Percentiles rank a stretch among this genome's conserved stretches.
These are phyloP conservation scores for Lactarius akahatsu DNA, from an alignment of 768 basidiomycete species.

Conservation along the genomic window DNA sequence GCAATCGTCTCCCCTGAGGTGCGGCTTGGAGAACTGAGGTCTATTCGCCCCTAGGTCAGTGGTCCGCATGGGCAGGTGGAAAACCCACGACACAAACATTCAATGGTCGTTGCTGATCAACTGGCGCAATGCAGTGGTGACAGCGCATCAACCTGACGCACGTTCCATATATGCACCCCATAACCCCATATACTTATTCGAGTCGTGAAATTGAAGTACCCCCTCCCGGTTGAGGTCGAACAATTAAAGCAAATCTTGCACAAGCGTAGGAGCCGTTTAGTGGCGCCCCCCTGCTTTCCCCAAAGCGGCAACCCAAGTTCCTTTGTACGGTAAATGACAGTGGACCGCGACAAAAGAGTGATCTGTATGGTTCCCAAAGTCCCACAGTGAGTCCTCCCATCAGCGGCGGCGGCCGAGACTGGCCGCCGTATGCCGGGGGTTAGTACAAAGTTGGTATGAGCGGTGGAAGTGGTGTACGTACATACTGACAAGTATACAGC, in stretches of 20 bases:
- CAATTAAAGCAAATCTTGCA: neutral
- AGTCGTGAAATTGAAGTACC: constrained; percentile 1
- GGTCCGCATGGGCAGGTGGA: neutral
- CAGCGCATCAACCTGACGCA: constrained; percentile 1
- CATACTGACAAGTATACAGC: neutral
- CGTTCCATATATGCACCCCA: neutral
- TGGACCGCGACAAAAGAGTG: constrained; percentile 4
- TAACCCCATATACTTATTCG: neutral
- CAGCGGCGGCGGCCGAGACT: neutral
- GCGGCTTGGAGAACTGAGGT: neutral
- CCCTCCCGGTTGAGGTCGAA: neutral
- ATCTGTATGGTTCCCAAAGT: neutral
- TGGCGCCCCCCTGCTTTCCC: neutral
- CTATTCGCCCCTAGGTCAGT: neutral
- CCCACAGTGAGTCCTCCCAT: neutral
- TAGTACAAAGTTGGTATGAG: too few species aligned
- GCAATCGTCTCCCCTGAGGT: constrained; percentile 13
- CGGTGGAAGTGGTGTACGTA: neutral
- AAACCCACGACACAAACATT: neutral
- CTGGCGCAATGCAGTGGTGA: constrained; percentile 2
- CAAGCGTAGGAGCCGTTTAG: neutral
- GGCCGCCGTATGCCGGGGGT: constrained; percentile 17
- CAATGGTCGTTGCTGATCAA: neutral
- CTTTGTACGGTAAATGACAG: neutral
- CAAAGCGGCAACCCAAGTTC: neutral